phyloP scores from a whole-genome alignment of 75 land plant genomes.

The Selaginella moellendorffii region DNA sequence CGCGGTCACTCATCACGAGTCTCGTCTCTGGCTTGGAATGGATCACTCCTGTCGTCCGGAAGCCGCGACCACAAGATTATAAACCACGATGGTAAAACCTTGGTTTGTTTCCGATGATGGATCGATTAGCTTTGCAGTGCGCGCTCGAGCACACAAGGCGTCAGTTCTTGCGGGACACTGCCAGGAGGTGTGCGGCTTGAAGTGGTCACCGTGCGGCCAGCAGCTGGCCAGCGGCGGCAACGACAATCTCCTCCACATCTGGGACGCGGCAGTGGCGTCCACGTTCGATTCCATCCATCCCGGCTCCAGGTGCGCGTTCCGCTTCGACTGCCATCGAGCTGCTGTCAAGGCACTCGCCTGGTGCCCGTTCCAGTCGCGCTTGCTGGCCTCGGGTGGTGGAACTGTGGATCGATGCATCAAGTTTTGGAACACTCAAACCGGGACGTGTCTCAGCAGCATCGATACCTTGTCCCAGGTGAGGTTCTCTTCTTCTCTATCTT shows the following conservation, averaged over 20 bases:
- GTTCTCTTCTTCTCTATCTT: neutral
- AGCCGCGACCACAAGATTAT: conserved; percentile 43
- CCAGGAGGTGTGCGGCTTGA: conserved; percentile 48
- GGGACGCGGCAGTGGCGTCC: conserved; percentile 27
- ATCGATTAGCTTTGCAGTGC: conserved; percentile 21
- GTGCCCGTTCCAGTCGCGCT: conserved; percentile 43
- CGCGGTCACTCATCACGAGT: conserved; percentile 35
- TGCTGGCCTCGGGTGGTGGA: conserved; percentile 73
- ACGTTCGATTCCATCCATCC: neutral
- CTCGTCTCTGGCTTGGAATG: conserved; percentile 45
- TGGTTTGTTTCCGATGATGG: neutral
- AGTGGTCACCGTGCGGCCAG: conserved; percentile 35
- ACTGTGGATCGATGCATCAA: conserved; percentile 50
- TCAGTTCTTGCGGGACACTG: conserved; percentile 23
- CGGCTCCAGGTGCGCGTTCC: conserved; percentile 13
- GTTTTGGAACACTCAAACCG: conserved; percentile 63
- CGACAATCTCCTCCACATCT: conserved; percentile 45
- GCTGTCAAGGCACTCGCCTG: conserved; percentile 71
- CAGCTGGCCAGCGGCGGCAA: conserved; percentile 62
- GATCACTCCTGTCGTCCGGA: conserved; percentile 36
- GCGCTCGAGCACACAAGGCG: conserved; percentile 17
- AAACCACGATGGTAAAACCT: conserved; percentile 49
- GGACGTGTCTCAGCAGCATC: conserved; percentile 31
- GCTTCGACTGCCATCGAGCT: conserved; percentile 34
- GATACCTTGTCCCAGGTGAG: conserved; percentile 46